A percentile compares a stretch with the other conserved stretches of the same genome.
Conservation (phyloP, 2,329 filamentous ascomycete species). For the Talaromyces sp. region DNA sequence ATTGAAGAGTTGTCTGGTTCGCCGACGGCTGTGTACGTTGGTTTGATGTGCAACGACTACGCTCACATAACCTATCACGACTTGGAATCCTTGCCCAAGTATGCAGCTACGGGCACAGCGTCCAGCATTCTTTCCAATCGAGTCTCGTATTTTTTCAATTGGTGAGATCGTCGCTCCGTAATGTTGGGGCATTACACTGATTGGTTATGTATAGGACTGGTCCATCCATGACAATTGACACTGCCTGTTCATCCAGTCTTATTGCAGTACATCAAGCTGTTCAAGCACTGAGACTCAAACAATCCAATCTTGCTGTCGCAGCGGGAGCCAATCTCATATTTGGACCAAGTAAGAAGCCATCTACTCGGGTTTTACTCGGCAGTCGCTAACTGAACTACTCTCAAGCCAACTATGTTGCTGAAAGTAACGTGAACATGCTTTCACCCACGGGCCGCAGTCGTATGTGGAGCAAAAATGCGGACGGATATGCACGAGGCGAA, state of each 20-base stretch:
- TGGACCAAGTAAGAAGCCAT: not conserved
- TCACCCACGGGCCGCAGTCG: constrained; percentile 55
- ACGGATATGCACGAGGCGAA: constrained; percentile 55
- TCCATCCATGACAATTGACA: constrained; percentile 47
- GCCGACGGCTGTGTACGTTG: constrained; percentile 32
- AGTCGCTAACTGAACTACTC: not conserved
- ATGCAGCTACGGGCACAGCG: constrained; percentile 32
- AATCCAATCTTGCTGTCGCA: constrained; percentile 29
- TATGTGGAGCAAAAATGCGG: constrained; percentile 46
- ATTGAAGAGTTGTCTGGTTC: constrained; percentile 26
- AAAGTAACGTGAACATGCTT: constrained; percentile 44
- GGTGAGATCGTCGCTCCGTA: constrained; percentile 20
- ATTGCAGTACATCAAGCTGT: constrained; percentile 39
- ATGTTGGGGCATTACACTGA: not conserved
- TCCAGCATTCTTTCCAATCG: constrained; percentile 43
- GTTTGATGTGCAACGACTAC: constrained; percentile 29
- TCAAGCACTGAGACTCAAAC: constrained; percentile 29
- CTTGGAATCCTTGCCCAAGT: constrained; percentile 20
- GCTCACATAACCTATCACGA: constrained; percentile 22
- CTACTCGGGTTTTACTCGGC: too few relatives aligned
- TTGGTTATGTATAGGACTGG: constrained; percentile 24
- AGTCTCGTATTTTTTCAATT: constrained; percentile 43
- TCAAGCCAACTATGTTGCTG: constrained; percentile 12
- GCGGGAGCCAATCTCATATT: constrained; percentile 30
- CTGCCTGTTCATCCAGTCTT: constrained; percentile 48